Conservation (phyloP, 495 filamentous ascomycete species). For the Parathielavia hyrcaniae region DNA sequence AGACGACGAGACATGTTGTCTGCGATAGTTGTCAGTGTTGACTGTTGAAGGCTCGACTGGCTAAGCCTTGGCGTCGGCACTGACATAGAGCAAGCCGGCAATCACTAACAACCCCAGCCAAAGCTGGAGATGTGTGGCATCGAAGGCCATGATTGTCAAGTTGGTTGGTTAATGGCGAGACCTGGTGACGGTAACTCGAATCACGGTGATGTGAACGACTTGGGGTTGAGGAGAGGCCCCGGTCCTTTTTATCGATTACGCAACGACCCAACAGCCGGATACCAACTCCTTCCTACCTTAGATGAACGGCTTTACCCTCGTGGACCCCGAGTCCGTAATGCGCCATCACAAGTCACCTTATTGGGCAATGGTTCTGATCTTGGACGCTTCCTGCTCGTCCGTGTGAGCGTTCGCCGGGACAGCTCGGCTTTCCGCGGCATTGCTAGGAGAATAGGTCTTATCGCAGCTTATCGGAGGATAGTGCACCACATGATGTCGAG, state of each 20-base stretch:
- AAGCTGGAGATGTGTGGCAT: conserved; percentile 27
- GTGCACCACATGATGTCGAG: conserved; percentile 27
- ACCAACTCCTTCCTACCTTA: neutral
- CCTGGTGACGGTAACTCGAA: neutral
- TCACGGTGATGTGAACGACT: neutral
- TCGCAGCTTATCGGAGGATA: conserved; percentile 19
- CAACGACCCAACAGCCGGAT: neutral
- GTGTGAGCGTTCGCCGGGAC: neutral
- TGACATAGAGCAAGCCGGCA: conserved; percentile 24
- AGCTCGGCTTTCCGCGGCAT: conserved; percentile 29
- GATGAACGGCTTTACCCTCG: neutral
- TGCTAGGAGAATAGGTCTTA: neutral
- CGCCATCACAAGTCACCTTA: neutral
- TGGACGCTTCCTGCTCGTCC: conserved; percentile 6
- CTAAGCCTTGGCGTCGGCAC: neutral
- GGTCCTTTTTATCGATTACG: conserved; percentile 8
- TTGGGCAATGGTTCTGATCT: conserved; percentile 7
- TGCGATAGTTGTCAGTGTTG: conserved; percentile 5
- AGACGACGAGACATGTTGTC: conserved; percentile 38
- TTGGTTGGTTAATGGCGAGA: neutral
- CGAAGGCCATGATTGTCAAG: conserved; percentile 24
- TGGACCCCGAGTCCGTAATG: neutral
- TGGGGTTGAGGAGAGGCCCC: neutral
- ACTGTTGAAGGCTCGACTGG: no score
- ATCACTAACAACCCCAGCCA: conserved; percentile 26